These are phyloP conservation scores for Alternaria novae-zelandiae DNA, from an alignment of 2,329 filamentous ascomycete species.

Conservation along the genomic window DNA sequence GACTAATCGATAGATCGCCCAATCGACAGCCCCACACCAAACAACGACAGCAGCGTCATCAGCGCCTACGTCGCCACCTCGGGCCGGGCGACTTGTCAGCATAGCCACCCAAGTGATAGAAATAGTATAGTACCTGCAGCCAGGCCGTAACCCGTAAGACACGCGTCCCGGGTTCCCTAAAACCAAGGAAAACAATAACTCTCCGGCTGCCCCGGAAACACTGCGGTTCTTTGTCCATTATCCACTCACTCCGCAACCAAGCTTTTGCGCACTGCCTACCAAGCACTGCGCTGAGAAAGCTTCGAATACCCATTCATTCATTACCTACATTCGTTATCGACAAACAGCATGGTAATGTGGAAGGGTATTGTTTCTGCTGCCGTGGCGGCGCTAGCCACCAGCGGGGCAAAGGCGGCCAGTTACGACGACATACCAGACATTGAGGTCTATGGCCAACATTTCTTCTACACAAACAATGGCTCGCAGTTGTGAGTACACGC, in stretches of 20 bases:
- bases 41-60: constrained; percentile 3
- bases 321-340: constrained; percentile 10
- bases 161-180: neutral
- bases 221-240: neutral
- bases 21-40: constrained; percentile 1
- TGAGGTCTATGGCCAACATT: constrained; percentile 71
- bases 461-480: constrained; percentile 86
- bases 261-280: constrained; percentile 11
- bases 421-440: constrained; percentile 42
- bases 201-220: constrained; percentile 6
- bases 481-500: constrained; percentile 63
- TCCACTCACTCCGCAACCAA: constrained; percentile 9
- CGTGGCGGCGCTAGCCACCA: constrained; percentile 19
- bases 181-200: neutral
- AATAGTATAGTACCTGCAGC: constrained; percentile 1
- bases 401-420: constrained; percentile 31
- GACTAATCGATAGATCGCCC: constrained; percentile 1
- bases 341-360: constrained; percentile 11
- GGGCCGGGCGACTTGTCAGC: neutral
- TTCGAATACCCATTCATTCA: constrained; percentile 7
- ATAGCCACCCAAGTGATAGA: neutral
- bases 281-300: constrained; percentile 19
- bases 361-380: constrained; percentile 19
- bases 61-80: constrained; percentile 2
- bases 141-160: neutral